phyloP scores from a whole-genome alignment of 352 stramenopile genomes.

The Pythium apleroticum region DNA sequence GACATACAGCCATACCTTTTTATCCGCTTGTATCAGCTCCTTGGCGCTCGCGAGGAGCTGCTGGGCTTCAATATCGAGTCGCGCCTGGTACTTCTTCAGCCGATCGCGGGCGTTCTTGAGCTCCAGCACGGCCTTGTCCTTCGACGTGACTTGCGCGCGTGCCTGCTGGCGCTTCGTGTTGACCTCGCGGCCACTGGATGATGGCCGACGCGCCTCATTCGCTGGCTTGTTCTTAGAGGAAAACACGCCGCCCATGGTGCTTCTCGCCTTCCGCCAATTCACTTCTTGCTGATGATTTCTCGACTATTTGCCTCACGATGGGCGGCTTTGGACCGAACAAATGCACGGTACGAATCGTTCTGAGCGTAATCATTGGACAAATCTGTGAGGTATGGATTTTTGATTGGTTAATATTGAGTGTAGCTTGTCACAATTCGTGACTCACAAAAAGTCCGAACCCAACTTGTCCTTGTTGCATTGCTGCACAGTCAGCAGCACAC shows the following conservation, averaged over 20 bases:
- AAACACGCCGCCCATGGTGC: slow-evolving; percentile 46
- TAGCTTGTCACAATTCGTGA: background rate
- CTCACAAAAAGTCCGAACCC: background rate
- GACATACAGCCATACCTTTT: slow-evolving; percentile 39
- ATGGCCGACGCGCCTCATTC: slow-evolving; percentile 8
- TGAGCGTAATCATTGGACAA: background rate
- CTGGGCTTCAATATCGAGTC: slow-evolving; percentile 77
- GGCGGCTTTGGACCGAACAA: background rate
- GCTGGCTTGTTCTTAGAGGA: slow-evolving; percentile 57
- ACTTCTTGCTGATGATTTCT: background rate
- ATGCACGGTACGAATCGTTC: slow-evolving; percentile 2
- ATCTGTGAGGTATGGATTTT: background rate
- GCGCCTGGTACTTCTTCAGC: slow-evolving; percentile 81
- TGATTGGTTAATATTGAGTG: background rate
- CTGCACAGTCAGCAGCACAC: background rate
- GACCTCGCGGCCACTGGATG: background rate
- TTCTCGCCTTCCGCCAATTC: background rate
- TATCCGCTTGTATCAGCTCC: slow-evolving; percentile 64
- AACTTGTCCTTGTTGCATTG: background rate
- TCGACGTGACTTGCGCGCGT: slow-evolving; percentile 74
- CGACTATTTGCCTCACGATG: background rate
- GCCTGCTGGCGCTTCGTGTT: slow-evolving; percentile 32
- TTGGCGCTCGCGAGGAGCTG: slow-evolving; percentile 82
- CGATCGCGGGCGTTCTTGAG: slow-evolving; percentile 90
- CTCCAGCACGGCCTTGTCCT: slow-evolving; percentile 88